A percentile compares a stretch with the other conserved stretches of the same genome.
Evolutionary conservation across 495 filamentous ascomycete genomes (phyloP).

Genomic region (Daldinia vernicosa): DNA sequence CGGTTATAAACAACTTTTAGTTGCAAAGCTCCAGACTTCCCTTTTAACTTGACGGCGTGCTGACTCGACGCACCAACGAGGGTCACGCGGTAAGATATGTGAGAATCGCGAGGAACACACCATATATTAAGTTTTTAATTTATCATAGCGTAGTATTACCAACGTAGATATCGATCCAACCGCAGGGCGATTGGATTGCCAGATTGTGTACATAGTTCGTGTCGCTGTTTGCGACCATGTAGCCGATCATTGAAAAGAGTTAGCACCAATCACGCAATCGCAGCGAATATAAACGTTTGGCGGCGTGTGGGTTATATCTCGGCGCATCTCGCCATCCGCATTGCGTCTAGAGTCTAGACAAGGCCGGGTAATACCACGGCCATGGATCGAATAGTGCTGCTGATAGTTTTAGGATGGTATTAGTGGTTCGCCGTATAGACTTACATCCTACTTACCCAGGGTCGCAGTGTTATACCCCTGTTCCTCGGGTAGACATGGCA

Average conservation of each 20-base stretch:
- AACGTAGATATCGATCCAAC: neutral
- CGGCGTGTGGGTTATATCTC: slow-evolving; percentile 14
- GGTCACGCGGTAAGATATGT: slow-evolving; percentile 5
- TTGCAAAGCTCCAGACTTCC: neutral
- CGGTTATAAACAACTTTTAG: neutral
- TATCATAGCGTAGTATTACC: neutral
- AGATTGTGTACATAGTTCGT: neutral
- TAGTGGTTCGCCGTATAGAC: neutral
- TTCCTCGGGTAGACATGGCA: neutral
- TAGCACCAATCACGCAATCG: slow-evolving; percentile 39
- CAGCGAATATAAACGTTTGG: slow-evolving; percentile 25
- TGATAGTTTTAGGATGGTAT: neutral
- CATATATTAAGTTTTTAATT: neutral
- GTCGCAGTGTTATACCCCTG: neutral
- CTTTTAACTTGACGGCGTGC: neutral
- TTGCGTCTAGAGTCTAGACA: neutral
- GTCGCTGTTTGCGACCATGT: slow-evolving; percentile 12
- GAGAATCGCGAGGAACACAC: neutral
- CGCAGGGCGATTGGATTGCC: neutral
- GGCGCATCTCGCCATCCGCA: slow-evolving; percentile 7
- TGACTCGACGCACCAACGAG: slow-evolving; percentile 5
- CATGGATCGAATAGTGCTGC: neutral
- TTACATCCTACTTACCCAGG: neutral
- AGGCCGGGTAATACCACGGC: neutral
- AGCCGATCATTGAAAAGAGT: slow-evolving; percentile 19